These are phyloP conservation scores for Guadua angustifolia DNA, from an alignment of 176 grass and related monocot species.

Conservation along the genomic window DNA sequence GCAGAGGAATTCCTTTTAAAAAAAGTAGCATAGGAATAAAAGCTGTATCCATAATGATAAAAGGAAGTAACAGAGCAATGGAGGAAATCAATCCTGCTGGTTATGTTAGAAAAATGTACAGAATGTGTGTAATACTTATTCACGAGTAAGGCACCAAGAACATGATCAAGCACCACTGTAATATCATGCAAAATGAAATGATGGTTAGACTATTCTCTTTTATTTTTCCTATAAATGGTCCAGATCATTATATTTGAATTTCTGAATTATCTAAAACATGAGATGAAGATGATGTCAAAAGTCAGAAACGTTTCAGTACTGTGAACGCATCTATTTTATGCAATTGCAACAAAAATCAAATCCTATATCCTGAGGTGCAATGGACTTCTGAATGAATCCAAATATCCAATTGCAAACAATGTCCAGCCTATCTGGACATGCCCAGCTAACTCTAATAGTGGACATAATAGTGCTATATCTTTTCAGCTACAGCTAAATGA, in stretches of 20 bases:
- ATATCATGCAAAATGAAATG: constrained; percentile 5
- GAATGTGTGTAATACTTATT: background rate
- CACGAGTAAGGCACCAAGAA: background rate
- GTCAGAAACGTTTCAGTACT: background rate
- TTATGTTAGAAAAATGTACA: constrained; percentile 5
- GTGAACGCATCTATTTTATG: constrained; percentile 3
- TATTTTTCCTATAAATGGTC: background rate
- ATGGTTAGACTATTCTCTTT: background rate
- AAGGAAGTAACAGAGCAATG: background rate
- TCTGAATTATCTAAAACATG: constrained; percentile 13
- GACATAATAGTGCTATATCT: constrained; percentile 18
- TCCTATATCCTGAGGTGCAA: background rate
- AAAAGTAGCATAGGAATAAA: constrained; percentile 12
- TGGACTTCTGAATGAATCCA: constrained; percentile 16
- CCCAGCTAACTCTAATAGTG: background rate
- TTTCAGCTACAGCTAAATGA: constrained; percentile 98
- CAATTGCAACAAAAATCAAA: constrained; percentile 3
- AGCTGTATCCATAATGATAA: background rate
- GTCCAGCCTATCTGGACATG: too few species aligned
- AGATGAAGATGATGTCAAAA: constrained; percentile 7
- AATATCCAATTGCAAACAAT: constrained; percentile 10
- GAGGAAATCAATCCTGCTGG: background rate
- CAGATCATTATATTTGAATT: constrained; percentile 28
- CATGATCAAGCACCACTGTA: background rate
- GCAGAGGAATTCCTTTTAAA: background rate